Evolutionary conservation across 495 filamentous ascomycete genomes (phyloP), one percentile per base, ranked within the genome.

Genomic region (Hyaloscypha hepaticicola): DNA sequence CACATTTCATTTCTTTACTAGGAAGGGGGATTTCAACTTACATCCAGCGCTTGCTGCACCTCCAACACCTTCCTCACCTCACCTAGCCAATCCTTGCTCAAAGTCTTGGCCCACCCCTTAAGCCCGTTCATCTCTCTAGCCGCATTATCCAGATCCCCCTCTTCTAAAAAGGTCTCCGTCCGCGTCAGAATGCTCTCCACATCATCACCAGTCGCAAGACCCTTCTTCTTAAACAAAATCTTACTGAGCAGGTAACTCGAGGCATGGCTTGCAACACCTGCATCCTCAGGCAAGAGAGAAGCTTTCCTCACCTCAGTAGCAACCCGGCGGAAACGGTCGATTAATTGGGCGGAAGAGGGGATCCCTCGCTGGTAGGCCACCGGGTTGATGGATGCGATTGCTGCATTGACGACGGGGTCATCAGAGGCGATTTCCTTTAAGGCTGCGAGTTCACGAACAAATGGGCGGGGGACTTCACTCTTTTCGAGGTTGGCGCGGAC

Each of bases 321-420:
- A n/a, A 99, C 94, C 38, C 91, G 88, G 50, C 95, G 89, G 87
- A 99, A 99, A 59, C 94, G 90, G 75, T 97, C 95, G 61, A 98
- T 87, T 22, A 99, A 88, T 75, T 94, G 88, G 5, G 90, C 79
- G 0, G 88, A 78, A 2, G 90, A 92, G 26, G 93, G 86, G 63
- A 99, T 87, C 65, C 95, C 95, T 55, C 87, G 87, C 80, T 97
- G 94, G 78, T 99, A 99, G 34, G 96, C 92, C 14, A 84, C 82
- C 7, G 95, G 95, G 79, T 95, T 92, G 78, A 99, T 97, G 60
- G 92, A 95, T 3, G 87, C 88, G 70, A 99, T 96, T 34, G 95
- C 95, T 16, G 93, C 94, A 66, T 90, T 85, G 60, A 97, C 88
- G 9, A 97, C 90, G 2, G 89, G 76, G 73, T 97, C 90, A 48